Percentiles rank a stretch among this genome's conserved stretches.
Conservation (phyloP, 768 basidiomycete genomes). For the Pleurotus sapidus region DNA sequence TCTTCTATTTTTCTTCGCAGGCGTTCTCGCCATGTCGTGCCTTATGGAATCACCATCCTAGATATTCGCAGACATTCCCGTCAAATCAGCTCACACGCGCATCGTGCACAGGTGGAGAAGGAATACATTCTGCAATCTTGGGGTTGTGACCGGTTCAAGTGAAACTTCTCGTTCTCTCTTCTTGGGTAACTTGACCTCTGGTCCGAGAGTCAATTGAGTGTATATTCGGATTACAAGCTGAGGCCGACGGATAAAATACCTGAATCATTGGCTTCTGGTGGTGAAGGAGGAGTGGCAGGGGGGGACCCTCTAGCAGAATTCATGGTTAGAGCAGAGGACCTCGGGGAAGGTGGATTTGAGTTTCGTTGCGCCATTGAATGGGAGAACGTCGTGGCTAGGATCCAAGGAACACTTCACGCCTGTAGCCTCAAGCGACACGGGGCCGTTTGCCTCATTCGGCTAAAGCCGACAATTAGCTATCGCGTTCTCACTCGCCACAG, state of each 20-base stretch:
- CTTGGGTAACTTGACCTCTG: conserved; percentile 51
- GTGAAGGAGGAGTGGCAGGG: conserved; percentile 42
- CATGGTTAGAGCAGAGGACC: not conserved
- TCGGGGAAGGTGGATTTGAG: not conserved
- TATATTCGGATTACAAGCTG: not conserved
- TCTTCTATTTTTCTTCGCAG: conserved; percentile 75
- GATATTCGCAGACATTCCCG: conserved; percentile 3
- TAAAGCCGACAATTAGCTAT: conserved; percentile 27
- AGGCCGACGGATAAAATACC: conserved; percentile 20
- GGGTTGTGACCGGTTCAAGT: conserved; percentile 59
- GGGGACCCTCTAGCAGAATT: conserved; percentile 21
- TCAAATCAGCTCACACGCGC: conserved; percentile 6
- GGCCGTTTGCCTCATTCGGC: conserved; percentile 23
- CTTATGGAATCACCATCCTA: conserved; percentile 39
- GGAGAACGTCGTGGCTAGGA: not conserved
- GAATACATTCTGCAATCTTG: conserved; percentile 31
- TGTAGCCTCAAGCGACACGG: not conserved
- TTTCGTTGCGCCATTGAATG: not conserved
- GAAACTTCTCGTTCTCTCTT: conserved; percentile 82
- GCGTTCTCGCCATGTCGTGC: conserved; percentile 47
- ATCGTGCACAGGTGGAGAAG: not conserved
- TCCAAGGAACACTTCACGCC: conserved; percentile 1
- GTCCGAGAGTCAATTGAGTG: not conserved
- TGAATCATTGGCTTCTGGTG: conserved; percentile 40
- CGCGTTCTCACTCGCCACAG: not conserved